Conservation (phyloP, 208 protist genomes). For the Herpetomonas samuelpessoai region DNA sequence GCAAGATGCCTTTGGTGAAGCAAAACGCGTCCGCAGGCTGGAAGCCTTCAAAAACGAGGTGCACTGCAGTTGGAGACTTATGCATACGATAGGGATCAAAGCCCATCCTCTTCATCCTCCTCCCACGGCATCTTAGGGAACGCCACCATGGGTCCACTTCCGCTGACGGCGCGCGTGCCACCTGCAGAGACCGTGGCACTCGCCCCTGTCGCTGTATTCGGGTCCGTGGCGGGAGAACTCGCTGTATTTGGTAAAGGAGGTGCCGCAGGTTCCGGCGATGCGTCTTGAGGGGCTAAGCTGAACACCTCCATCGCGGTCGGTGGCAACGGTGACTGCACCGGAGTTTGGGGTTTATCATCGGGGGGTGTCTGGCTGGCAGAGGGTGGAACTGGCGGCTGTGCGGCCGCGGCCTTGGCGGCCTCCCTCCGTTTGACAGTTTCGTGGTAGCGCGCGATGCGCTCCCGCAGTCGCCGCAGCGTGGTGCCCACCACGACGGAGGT, state of each 20-base stretch:
- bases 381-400: too few relatives aligned
- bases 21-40: too few relatives aligned
- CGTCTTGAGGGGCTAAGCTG: too few relatives aligned
- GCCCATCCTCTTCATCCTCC: conserved; percentile 47
- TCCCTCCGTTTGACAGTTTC: conserved; percentile 4
- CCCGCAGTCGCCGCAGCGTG: conserved; percentile 30
- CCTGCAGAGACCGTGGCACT: too few relatives aligned
- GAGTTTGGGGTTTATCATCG: too few relatives aligned
- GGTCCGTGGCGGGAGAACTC: neutral
- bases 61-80: too few relatives aligned
- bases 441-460: conserved; percentile 20
- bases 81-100: neutral
- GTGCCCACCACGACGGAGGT: conserved; percentile 25
- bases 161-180: conserved; percentile 8
- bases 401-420: neutral
- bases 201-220: too few relatives aligned
- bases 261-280: neutral
- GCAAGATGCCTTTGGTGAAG: too few relatives aligned
- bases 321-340: too few relatives aligned
- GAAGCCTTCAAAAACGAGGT: too few relatives aligned
- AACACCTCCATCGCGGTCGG: too few relatives aligned
- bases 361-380: too few relatives aligned
- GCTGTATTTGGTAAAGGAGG: neutral
- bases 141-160: conserved; percentile 18
- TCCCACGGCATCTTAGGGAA: conserved; percentile 89